These are phyloP conservation scores for Biancaea sappan DNA, from an alignment of 306 rosid species.

Conservation along the genomic window DNA sequence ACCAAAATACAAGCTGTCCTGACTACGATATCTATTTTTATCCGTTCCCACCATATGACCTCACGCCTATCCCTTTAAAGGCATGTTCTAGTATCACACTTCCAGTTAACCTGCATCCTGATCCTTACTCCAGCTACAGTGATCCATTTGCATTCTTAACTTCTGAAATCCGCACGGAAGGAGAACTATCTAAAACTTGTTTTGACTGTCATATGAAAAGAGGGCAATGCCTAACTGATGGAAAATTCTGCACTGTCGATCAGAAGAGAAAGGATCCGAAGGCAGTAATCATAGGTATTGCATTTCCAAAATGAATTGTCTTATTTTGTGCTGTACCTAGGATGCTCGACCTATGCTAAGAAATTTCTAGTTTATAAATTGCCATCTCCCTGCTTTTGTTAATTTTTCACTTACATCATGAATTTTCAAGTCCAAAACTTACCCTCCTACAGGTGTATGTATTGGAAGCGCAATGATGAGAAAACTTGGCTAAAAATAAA, in stretches of 20 bases:
- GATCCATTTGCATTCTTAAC: background rate
- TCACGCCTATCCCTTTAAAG: background rate
- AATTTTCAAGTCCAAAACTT: too few relatives aligned
- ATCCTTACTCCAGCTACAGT: background rate
- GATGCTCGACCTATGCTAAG: too few relatives aligned
- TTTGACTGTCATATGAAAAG: background rate
- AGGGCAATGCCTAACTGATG: background rate
- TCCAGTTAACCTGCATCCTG: background rate
- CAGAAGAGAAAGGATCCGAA: too few relatives aligned
- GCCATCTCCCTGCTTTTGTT: too few relatives aligned
- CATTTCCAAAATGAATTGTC: background rate
- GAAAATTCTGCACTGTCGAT: background rate
- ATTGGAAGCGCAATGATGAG: slow-evolving; percentile 66
- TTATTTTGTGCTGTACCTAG: too few relatives aligned
- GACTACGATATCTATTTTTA: background rate
- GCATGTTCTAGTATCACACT: background rate
- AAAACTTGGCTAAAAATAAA: too few relatives aligned
- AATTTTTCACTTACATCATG: background rate
- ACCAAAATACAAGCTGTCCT: background rate
- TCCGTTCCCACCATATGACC: background rate
- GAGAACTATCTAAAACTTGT: background rate
- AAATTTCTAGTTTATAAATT: too few relatives aligned
- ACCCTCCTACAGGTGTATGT: too few relatives aligned
- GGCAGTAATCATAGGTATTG: slow-evolving; percentile 2
- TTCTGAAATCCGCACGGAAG: background rate